Base-by-base conservation (phyloP, 495 filamentous ascomycete genomes). In the Neurospora africana region DNA sequence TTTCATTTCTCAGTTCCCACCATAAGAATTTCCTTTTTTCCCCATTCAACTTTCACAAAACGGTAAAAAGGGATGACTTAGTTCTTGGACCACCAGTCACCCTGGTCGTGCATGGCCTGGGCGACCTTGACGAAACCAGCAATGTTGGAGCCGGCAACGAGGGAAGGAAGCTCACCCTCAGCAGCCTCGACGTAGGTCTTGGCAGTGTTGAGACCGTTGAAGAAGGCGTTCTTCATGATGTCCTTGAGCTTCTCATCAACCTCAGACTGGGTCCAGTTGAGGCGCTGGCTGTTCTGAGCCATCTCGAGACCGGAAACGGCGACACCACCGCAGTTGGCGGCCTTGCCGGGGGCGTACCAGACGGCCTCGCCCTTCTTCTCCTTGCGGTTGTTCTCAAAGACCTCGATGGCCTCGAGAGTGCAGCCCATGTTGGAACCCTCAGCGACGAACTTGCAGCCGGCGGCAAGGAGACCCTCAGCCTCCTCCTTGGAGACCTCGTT, bases 351-450 rank as follows among this genome's bases (percentile, higher is more conserved):
- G 17, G 90, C 95, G 82, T 98, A 99, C 95, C 95, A 99, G 80
- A 97, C 91, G 75, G 92, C 89, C 13, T 86, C 80, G 35, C 79
- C 83, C 69, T 87, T 89, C 83, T 92, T 91, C 76, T 85, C 86
- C 76, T 88, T 88, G 70, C 95, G 88, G 81, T 89, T 81, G 36
- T 88, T 91, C 88, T 99, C 95, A 82, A 98, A 99, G 73, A 92
- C 86, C 76, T 97, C 90, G 82, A 99, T 98, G 75, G 95, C 95
- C 73, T 91, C 93, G 84, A 95, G 94, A 68, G 94, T 97, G 85
- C 93, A 98, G 70, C 95, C 95, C 95, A 99, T 99, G 87, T 99
- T 99, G 83, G 91, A 94, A 35, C 95, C 95, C 84, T 99, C 95
- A 72, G 95, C 95, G 77, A 98, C 89, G 87, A 95, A 97, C 80